Percentiles rank a stretch among this genome's conserved stretches.
Evolutionary conservation across 371 early-diverging fungal species (phyloP).

Genomic region (Zychaea mexicana): DNA sequence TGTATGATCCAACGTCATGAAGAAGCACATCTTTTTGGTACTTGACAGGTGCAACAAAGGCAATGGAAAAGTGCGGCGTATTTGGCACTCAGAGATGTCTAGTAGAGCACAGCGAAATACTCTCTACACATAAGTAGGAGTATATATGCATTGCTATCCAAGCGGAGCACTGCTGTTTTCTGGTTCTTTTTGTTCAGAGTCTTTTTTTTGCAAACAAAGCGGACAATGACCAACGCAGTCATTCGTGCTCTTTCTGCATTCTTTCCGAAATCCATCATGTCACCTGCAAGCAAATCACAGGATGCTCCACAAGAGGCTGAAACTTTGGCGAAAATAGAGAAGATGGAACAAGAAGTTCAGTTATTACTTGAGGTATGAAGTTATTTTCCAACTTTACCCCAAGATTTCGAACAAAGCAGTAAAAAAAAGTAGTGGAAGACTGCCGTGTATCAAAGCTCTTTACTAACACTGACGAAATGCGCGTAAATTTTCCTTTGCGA

Average conservation of each 20-base stretch:
- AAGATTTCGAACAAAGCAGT: neutral
- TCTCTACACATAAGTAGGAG: too few species aligned
- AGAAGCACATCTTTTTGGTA: too few species aligned
- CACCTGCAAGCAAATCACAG: neutral
- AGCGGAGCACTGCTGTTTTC: too few species aligned
- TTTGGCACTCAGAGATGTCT: too few species aligned
- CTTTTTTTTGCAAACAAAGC: neutral
- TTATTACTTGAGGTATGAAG: constrained; percentile 5
- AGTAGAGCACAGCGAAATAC: too few species aligned
- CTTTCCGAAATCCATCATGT: constrained; percentile 1
- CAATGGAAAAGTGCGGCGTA: too few species aligned
- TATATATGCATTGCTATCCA: too few species aligned
- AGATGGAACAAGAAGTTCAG: constrained; percentile 10
- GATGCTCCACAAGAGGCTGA: neutral
- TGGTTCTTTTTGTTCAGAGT: neutral
- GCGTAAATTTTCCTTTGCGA: neutral
- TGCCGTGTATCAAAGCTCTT: too few species aligned
- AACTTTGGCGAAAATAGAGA: neutral
- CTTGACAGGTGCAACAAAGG: too few species aligned
- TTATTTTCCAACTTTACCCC: neutral
- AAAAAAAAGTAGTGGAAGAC: neutral
- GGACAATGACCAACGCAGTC: neutral
- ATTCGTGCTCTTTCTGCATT: neutral
- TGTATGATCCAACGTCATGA: too few species aligned
- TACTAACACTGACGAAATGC: too few species aligned